phyloP scores from a whole-genome alignment of 768 basidiomycete genomes.

The Tulasnella sp. region DNA sequence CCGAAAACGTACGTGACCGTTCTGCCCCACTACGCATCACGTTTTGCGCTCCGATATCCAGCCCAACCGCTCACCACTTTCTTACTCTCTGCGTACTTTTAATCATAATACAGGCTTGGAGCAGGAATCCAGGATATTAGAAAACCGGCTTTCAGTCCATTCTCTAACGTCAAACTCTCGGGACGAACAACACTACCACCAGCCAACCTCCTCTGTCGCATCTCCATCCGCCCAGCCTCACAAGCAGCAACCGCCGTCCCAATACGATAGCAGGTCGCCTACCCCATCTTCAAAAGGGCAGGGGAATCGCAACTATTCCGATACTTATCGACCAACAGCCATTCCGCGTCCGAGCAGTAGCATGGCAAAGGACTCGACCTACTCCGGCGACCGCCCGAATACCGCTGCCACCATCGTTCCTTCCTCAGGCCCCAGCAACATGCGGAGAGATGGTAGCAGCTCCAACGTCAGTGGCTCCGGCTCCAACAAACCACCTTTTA shows the following conservation, averaged over 20 bases:
- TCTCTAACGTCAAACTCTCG: constrained; percentile 60
- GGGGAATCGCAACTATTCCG: neutral
- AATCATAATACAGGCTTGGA: constrained; percentile 57
- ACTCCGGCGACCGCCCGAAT: constrained; percentile 39
- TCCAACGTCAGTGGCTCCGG: constrained; percentile 34
- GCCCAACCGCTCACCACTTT: neutral
- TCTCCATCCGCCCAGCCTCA: constrained; percentile 32
- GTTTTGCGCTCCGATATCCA: constrained; percentile 23
- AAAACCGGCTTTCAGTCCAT: constrained; percentile 70
- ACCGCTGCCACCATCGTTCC: constrained; percentile 28
- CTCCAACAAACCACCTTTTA: constrained; percentile 32
- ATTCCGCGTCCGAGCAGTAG: constrained; percentile 50
- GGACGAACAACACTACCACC: constrained; percentile 44
- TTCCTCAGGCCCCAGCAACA: constrained; percentile 27
- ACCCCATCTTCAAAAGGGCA: neutral
- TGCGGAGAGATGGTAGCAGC: constrained; percentile 11
- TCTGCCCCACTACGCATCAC: constrained; percentile 23
- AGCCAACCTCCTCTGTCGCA: constrained; percentile 22
- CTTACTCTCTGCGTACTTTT: neutral
- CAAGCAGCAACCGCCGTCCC: constrained; percentile 24
- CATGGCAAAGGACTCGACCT: constrained; percentile 18
- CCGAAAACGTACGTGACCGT: constrained; percentile 60
- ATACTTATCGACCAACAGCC: constrained; percentile 43
- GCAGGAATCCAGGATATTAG: constrained; percentile 71
- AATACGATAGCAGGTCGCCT: constrained; percentile 25